A percentile compares a stretch with the other conserved stretches of the same genome.
phyloP scores from a whole-genome alignment of 176 grass and related monocot species.

The Musa troglodytarum region DNA sequence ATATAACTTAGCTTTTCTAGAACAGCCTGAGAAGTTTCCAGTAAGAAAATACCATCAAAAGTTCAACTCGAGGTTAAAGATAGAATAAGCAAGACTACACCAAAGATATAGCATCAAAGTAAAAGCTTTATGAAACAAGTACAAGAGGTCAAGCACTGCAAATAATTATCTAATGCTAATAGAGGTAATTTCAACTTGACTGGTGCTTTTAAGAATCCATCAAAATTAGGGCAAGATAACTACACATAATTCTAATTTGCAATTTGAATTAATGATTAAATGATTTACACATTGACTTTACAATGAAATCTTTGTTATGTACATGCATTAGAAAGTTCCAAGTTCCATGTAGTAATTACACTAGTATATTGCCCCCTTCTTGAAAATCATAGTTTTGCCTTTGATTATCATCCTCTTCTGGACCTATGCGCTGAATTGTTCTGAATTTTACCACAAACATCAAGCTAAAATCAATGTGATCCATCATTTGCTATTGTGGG shows the following conservation, averaged over 20 bases:
- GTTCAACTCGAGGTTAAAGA: no score
- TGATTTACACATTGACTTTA: no score
- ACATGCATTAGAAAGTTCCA: not conserved
- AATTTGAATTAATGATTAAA: no score
- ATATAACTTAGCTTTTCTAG: slow-evolving; percentile 97
- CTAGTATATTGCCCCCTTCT: not conserved
- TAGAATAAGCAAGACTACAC: no score
- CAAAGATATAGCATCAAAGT: no score
- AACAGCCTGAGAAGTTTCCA: slow-evolving; percentile 53
- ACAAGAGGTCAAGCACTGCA: no score
- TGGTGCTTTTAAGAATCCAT: not conserved
- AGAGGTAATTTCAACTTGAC: not conserved
- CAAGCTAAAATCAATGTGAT: not conserved
- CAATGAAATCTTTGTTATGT: not conserved
- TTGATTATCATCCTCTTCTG: not conserved
- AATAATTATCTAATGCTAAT: not conserved
- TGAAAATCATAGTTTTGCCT: not conserved
- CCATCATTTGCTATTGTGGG: no score
- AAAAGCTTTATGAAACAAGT: no score
- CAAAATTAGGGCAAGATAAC: not conserved
- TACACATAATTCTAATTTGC: no score
- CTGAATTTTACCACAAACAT: not conserved
- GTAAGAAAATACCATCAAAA: not conserved
- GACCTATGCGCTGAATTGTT: not conserved
- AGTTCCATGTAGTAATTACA: not conserved